Percentiles rank a stretch among this genome's conserved stretches.
Evolutionary conservation across 1,284 basidiomycete genomes (phyloP).

Genomic region (Rhodotorula sp.): DNA sequence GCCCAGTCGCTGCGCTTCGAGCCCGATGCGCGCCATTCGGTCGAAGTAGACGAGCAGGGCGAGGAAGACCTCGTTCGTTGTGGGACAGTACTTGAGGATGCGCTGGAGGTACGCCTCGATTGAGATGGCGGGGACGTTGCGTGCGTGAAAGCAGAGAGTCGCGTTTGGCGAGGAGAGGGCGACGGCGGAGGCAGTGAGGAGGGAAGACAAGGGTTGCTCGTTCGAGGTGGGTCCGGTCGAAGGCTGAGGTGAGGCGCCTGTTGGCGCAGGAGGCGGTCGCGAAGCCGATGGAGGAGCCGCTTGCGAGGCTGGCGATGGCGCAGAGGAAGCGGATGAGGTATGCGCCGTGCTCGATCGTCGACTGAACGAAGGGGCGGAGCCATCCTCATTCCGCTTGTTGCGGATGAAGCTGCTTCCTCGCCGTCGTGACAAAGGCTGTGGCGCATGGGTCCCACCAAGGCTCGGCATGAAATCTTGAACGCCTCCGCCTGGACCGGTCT

Average conservation of each 20-base stretch:
- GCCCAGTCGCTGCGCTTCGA: slow-evolving; percentile 36
- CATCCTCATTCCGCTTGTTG: slow-evolving; percentile 21
- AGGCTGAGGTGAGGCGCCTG: not conserved
- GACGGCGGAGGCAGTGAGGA: slow-evolving; percentile 71
- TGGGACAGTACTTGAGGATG: slow-evolving; percentile 97
- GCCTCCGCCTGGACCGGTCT: slow-evolving; percentile 28
- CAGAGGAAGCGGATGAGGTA: slow-evolving; percentile 13
- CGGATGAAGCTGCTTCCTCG: slow-evolving; percentile 34
- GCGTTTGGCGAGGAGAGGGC: slow-evolving; percentile 76
- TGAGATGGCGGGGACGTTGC: slow-evolving; percentile 89
- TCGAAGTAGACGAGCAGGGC: slow-evolving; percentile 95
- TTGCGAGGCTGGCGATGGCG: slow-evolving; percentile 40
- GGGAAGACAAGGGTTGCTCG: slow-evolving; percentile 37
- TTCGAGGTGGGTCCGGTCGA: not conserved
- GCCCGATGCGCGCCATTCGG: slow-evolving; percentile 58
- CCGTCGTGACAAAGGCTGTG: slow-evolving; percentile 28
- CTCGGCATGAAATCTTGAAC: slow-evolving; percentile 40
- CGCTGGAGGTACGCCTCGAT: slow-evolving; percentile 92
- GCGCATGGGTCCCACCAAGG: slow-evolving; percentile 35
- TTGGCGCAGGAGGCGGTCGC: not conserved
- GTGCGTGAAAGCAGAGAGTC: slow-evolving; percentile 88
- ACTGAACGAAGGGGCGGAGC: not conserved
- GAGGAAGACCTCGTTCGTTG: slow-evolving; percentile 96
- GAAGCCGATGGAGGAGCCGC: not conserved
- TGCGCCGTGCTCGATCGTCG: not conserved